Percentiles rank a stretch among this genome's conserved stretches.
These are phyloP conservation scores for Rostrohypoxylon terebratum DNA, from an alignment of 495 filamentous ascomycete genomes.

Conservation along the genomic window DNA sequence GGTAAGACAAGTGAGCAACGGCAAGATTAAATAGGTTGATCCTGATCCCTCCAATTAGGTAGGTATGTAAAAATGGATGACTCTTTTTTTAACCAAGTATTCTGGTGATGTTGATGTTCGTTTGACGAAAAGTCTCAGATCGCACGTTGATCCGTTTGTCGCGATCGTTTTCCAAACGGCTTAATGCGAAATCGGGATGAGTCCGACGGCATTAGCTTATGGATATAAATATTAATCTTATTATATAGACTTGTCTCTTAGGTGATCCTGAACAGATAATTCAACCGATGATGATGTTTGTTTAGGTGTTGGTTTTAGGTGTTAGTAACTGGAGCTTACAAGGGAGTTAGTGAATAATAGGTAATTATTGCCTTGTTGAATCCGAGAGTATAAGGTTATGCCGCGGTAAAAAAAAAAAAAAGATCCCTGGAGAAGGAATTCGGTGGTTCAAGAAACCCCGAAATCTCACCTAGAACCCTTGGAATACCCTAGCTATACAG, in stretches of 20 bases:
- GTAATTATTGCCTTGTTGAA: neutral
- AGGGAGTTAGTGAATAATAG: neutral
- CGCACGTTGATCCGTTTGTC: constrained; percentile 8
- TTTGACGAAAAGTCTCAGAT: neutral
- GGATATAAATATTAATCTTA: constrained; percentile 25
- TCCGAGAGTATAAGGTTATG: constrained; percentile 32
- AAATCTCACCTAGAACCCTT: neutral
- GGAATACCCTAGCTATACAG: constrained; percentile 15
- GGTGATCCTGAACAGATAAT: constrained; percentile 6
- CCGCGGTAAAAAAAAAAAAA: constrained; percentile 38
- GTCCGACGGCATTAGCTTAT: constrained; percentile 30
- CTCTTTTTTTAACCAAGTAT: constrained; percentile 16
- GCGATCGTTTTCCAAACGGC: constrained; percentile 12
- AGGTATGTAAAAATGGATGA: too few relatives aligned
- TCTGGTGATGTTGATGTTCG: constrained; percentile 17
- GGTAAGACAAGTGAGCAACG: neutral
- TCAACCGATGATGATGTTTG: neutral
- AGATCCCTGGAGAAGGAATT: constrained; percentile 16
- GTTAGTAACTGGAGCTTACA: neutral
- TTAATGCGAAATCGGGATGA: constrained; percentile 6
- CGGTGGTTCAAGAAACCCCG: constrained; percentile 35
- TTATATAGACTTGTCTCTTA: neutral
- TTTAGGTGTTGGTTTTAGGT: neutral
- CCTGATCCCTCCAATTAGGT: neutral
- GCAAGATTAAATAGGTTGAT: neutral